Percentiles rank a stretch among this genome's conserved stretches.
phyloP scores from a whole-genome alignment of 2,329 filamentous ascomycete species.

The Calycina marina region DNA sequence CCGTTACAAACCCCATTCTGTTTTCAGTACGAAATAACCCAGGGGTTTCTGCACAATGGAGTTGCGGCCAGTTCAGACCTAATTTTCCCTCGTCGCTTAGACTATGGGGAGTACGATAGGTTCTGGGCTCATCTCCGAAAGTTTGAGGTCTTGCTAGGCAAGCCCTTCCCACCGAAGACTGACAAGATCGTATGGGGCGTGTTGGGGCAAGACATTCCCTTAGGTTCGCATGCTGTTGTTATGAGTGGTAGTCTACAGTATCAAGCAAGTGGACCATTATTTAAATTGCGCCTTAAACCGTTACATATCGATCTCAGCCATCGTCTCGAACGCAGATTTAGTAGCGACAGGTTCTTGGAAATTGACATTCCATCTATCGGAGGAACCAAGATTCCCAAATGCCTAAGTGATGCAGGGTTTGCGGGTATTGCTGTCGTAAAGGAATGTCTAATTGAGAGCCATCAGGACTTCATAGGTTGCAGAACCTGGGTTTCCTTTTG shows the following conservation, averaged over 20 bases:
- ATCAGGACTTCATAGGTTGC: too few relatives aligned
- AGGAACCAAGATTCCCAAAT: background rate
- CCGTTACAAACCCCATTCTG: constrained; percentile 9
- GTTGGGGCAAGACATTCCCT: constrained; percentile 7
- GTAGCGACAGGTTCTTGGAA: constrained; percentile 43
- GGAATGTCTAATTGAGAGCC: background rate
- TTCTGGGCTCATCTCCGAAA: constrained; percentile 29
- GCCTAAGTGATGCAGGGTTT: background rate
- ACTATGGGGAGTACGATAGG: constrained; percentile 29
- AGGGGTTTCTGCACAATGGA: constrained; percentile 17
- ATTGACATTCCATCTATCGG: constrained; percentile 26
- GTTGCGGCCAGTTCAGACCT: constrained; percentile 11
- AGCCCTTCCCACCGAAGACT: constrained; percentile 33
- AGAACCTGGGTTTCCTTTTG: too few relatives aligned
- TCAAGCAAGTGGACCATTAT: constrained; percentile 23
- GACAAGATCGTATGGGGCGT: constrained; percentile 29
- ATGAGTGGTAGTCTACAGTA: constrained; percentile 30
- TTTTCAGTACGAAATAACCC: constrained; percentile 19
- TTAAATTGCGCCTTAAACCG: constrained; percentile 32
- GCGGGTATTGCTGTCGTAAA: background rate
- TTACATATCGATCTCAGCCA: constrained; percentile 34
- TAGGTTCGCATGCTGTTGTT: constrained; percentile 28
- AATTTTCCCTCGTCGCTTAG: constrained; percentile 1
- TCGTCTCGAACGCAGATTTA: constrained; percentile 39
- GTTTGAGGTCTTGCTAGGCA: constrained; percentile 28